Evolutionary conservation across 129 eudicot genomes (phyloP).

Genomic region (Centaurea solstitialis): DNA sequence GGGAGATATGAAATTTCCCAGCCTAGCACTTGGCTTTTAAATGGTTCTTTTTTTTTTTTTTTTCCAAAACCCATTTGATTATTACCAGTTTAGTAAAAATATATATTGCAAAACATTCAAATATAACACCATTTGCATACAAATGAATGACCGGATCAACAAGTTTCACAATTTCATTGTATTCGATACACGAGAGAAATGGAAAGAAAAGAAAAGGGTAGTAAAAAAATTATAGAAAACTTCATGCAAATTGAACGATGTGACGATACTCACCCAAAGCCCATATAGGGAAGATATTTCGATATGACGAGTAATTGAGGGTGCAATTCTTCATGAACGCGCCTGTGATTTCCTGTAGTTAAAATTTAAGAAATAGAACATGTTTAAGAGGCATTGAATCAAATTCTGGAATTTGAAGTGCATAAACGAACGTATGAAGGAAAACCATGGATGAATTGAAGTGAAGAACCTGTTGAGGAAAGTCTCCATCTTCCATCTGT

Average conservation of each 20-base stretch:
- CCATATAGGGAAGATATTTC: conserved; percentile 42
- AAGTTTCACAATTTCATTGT: neutral
- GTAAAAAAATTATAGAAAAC: neutral
- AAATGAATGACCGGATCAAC: neutral
- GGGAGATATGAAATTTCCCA: too few relatives aligned
- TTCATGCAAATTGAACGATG: conserved; percentile 1
- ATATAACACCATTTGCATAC: neutral
- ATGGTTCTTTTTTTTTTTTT: neutral
- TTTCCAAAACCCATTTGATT: neutral
- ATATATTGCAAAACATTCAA: neutral
- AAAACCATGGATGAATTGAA: conserved; percentile 1
- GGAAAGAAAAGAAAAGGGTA: neutral
- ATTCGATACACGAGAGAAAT: neutral
- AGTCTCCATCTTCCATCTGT: conserved; percentile 64
- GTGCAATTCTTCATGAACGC: conserved; percentile 37
- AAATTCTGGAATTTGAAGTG: neutral
- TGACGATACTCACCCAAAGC: conserved; percentile 43
- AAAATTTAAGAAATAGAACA: neutral
- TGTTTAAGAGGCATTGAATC: neutral
- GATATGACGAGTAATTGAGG: conserved; percentile 36
- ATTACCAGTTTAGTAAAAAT: neutral
- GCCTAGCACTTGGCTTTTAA: neutral
- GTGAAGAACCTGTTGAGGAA: conserved; percentile 63
- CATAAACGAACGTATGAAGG: neutral
- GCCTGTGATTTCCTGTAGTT: conserved; percentile 37